Conservation (phyloP, 805 yeast species). For the Yarrowia sp. region DNA sequence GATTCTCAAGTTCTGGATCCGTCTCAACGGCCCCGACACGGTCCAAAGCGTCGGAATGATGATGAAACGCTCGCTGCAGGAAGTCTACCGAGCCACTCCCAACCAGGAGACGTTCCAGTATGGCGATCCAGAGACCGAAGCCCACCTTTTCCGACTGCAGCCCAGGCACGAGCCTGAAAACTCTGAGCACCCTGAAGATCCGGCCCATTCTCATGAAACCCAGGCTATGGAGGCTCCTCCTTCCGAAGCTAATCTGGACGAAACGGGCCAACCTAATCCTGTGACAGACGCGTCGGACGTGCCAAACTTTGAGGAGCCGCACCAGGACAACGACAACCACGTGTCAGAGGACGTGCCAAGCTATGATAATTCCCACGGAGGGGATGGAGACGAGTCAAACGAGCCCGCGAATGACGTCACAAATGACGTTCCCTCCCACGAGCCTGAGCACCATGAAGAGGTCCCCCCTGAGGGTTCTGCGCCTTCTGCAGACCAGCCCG, state of each 20-base stretch:
- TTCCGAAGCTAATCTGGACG: constrained; percentile 8
- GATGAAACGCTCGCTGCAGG: constrained; percentile 32
- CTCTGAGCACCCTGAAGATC: neutral
- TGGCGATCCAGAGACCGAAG: constrained; percentile 26
- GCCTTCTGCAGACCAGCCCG: neutral
- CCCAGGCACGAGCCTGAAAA: constrained; percentile 6
- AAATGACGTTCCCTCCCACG: neutral
- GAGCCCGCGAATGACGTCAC: constrained; percentile 11
- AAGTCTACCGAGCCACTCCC: neutral
- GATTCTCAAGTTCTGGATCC: constrained; percentile 37
- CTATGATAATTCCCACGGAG: neutral
- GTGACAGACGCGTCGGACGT: constrained; percentile 22
- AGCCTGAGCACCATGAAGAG: neutral
- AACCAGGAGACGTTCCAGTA: constrained; percentile 25
- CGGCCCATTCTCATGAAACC: neutral
- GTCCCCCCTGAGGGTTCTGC: too few relatives aligned
- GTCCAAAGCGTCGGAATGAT: constrained; percentile 6
- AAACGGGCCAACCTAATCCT: constrained; percentile 21
- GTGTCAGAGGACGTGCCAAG: constrained; percentile 26
- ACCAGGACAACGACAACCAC: neutral
- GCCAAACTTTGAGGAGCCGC: constrained; percentile 8
- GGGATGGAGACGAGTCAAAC: neutral
- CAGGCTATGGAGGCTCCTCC: neutral
- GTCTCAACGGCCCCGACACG: constrained; percentile 7
- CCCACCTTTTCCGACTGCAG: constrained; percentile 11